phyloP scores from a whole-genome alignment of 2,329 filamentous ascomycete species.

The Beauveria medogensis region DNA sequence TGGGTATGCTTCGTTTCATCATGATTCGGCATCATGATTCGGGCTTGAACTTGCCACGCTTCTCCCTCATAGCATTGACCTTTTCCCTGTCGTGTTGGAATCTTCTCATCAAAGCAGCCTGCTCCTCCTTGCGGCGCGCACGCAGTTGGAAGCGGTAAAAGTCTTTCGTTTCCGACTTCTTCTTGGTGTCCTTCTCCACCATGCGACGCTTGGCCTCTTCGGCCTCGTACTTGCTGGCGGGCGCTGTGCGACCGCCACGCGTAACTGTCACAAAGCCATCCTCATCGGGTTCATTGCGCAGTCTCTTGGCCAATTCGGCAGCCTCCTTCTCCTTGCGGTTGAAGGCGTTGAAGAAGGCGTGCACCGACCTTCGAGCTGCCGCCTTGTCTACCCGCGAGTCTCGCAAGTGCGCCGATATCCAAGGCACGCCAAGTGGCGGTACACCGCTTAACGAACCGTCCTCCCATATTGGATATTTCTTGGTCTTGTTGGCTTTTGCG shows the following conservation, averaged over 20 bases:
- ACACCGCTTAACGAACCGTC: slow-evolving; percentile 48
- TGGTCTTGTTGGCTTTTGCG: slow-evolving; percentile 51
- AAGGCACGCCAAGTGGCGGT: slow-evolving; percentile 48
- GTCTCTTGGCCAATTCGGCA: slow-evolving; percentile 51
- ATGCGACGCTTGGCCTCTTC: slow-evolving; percentile 51
- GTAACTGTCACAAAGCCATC: slow-evolving; percentile 94
- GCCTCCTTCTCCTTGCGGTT: slow-evolving; percentile 60
- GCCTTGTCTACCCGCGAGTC: slow-evolving; percentile 62
- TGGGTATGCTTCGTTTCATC: neutral
- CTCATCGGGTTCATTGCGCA: slow-evolving; percentile 77
- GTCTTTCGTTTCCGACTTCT: slow-evolving; percentile 56
- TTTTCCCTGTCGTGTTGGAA: slow-evolving; percentile 71
- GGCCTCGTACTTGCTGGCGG: slow-evolving; percentile 64
- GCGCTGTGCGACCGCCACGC: slow-evolving; percentile 65
- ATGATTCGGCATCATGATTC: slow-evolving; percentile 34
- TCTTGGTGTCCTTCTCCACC: slow-evolving; percentile 55
- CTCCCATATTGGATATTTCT: slow-evolving; percentile 61
- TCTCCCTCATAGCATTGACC: slow-evolving; percentile 62
- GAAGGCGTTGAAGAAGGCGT: slow-evolving; percentile 82
- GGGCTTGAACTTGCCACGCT: slow-evolving; percentile 53
- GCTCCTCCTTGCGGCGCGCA: slow-evolving; percentile 69
- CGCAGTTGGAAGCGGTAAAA: slow-evolving; percentile 81
- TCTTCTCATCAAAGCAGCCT: slow-evolving; percentile 56
- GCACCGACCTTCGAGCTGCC: slow-evolving; percentile 63
- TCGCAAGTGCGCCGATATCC: slow-evolving; percentile 58